Conservation (phyloP, 1,284 basidiomycete species). For the Moesziomyces parantarcticus region DNA sequence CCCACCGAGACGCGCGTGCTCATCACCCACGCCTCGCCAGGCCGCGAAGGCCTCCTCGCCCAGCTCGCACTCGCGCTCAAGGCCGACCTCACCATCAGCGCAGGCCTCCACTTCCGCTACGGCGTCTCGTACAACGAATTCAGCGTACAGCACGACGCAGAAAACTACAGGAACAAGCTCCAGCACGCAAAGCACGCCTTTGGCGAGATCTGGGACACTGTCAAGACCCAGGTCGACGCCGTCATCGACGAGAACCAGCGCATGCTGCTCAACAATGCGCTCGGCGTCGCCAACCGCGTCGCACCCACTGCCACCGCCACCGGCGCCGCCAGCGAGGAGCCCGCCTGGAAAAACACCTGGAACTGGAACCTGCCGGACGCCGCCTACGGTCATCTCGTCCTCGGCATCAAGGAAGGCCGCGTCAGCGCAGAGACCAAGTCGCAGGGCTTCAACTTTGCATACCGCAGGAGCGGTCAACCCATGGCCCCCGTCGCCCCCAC, state of each 20-base stretch:
- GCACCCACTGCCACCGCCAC: slow-evolving; percentile 73
- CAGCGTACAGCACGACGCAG: slow-evolving; percentile 87
- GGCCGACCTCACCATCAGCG: slow-evolving; percentile 92
- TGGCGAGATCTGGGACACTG: slow-evolving; percentile 91
- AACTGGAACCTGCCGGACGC: slow-evolving; percentile 97
- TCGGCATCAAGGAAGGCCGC: slow-evolving; percentile 90
- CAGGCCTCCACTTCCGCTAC: slow-evolving; percentile 96
- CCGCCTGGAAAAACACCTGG: slow-evolving; percentile 76
- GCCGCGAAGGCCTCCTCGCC: slow-evolving; percentile 89
- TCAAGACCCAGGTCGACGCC: slow-evolving; percentile 88
- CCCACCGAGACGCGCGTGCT: slow-evolving; percentile 91
- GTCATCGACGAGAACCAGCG: slow-evolving; percentile 93
- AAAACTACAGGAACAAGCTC: slow-evolving; percentile 87
- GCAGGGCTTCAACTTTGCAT: slow-evolving; percentile 96
- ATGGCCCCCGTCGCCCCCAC: slow-evolving; percentile 40
- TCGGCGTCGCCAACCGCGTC: slow-evolving; percentile 83
- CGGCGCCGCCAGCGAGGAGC: slow-evolving; percentile 80
- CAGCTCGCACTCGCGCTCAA: slow-evolving; percentile 90
- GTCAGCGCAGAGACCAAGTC: slow-evolving; percentile 91
- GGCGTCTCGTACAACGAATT: slow-evolving; percentile 97
- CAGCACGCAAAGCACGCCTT: slow-evolving; percentile 82
- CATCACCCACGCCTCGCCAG: slow-evolving; percentile 90
- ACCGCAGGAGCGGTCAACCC: slow-evolving; percentile 73
- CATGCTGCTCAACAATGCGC: slow-evolving; percentile 86
- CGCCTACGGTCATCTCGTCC: slow-evolving; percentile 84